These are phyloP conservation scores for Tylopilus subfusipes DNA, from an alignment of 768 basidiomycete genomes.

Conservation along the genomic window DNA sequence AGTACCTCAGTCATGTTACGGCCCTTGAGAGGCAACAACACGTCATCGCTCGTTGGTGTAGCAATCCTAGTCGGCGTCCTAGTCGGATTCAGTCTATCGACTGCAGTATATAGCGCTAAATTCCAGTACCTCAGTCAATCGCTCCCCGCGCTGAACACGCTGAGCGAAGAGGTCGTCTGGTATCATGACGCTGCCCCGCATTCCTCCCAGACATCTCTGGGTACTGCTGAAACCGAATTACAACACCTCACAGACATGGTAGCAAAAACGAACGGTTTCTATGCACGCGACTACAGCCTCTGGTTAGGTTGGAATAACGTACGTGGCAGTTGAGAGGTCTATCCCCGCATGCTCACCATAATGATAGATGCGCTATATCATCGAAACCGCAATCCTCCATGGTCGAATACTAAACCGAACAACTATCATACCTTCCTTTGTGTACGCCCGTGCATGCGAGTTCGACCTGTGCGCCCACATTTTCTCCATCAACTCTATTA, in stretches of 20 bases:
- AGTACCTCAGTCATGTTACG: constrained; percentile 5
- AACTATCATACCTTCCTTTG: constrained; percentile 42
- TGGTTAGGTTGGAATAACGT: constrained; percentile 54
- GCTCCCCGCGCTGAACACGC: constrained; percentile 9
- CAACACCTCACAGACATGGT: constrained; percentile 35
- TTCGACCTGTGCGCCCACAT: constrained; percentile 26
- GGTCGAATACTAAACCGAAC: constrained; percentile 42
- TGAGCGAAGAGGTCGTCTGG: constrained; percentile 14
- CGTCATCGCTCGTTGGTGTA: constrained; percentile 11
- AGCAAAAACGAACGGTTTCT: constrained; percentile 40
- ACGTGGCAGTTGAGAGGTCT: not conserved
- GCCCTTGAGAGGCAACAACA: not conserved
- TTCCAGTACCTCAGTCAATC: constrained; percentile 15
- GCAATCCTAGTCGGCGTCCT: constrained; percentile 29
- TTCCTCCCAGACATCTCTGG: not conserved
- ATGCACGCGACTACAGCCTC: constrained; percentile 43
- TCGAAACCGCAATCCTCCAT: constrained; percentile 43
- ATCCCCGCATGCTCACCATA: not conserved
- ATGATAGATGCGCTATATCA: constrained; percentile 45
- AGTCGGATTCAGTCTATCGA: constrained; percentile 26
- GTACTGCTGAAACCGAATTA: constrained; percentile 20
- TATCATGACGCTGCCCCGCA: constrained; percentile 3
- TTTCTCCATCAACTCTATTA: not conserved
- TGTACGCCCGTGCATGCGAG: constrained; percentile 47
- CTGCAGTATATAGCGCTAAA: constrained; percentile 12